Base-by-base conservation (phyloP, 805 yeast genomes). In the Kodamaea jinghongensis region DNA sequence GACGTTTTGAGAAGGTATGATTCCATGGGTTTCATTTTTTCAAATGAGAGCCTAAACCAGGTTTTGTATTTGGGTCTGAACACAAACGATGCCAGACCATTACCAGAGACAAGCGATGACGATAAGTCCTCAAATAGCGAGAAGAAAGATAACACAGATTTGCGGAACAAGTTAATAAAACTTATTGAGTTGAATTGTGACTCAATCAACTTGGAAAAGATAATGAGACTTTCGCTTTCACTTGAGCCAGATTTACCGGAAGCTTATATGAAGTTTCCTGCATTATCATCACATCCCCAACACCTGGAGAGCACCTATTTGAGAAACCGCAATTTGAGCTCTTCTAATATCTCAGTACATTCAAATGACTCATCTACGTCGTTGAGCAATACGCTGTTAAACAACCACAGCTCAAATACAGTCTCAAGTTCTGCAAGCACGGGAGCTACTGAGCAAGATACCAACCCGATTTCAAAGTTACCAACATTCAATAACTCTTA, bases 181-280 rank as follows among this genome's bases (percentile, higher is more conserved):
- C 58, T 81, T 13, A 55, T 83, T 34, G 70, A 73, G 13, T 35
- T 58, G 13, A 67, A 68, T 37, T 53, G 63, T 34, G 65, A 67
- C 13, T 73, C 79, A 0, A 61, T 78, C 25, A 70, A 73, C 29
- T 69, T 78, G 31, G 75, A 73, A 3, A 63, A 68, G 8, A 64
- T 84, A 3, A 81, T 86, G 90, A 69, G 70, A 31, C 56, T 75
- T 44, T 87, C 96, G 10, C 62, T 85, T 38, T 51, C 56, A 0
- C 63, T 73, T 29, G 96, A 91, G 51, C 84, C 90, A 0, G 77
- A 83, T 2, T 55, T 67, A 27, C 65, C 63, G 1, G 75, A 70
- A 41, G 54, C 56, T 4, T 69, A 68, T 41, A 43, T 68, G 38
- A 56, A 48, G 34, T 39, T 17, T 4, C 45, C 12, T 28, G 14